Evolutionary conservation across 2,329 filamentous ascomycete genomes (phyloP), one percentile per base, ranked within the genome.

Genomic region (Ascocoryne sarcoides): DNA sequence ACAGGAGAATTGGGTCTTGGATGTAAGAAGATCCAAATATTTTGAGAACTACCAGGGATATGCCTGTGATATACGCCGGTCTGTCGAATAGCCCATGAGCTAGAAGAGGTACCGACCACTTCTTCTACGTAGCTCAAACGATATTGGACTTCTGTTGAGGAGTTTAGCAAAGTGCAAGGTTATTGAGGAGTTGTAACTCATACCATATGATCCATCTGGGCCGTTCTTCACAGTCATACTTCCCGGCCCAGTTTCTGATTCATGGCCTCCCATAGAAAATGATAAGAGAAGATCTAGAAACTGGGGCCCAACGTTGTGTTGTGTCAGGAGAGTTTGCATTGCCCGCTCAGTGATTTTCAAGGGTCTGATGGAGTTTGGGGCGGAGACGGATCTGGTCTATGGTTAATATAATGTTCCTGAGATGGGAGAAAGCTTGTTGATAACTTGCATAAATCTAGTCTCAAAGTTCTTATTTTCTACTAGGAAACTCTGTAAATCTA

Each of bases 101-200:
- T 35, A 12, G 31, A 30, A 23, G 35, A 23, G 32, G 17, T 10
- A 33, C n/a, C n/a, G 14, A 56, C 57, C n/a, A n/a, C n/a, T 34
- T 52, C 44, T 33, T 56, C 54, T 0, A 55, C 54, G 31, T 61
- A 61, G 32, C 52, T 55, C 7, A 59, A 37, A 9, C 50, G 53
- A 40, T 61, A 59, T 10, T 47, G 49, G 14, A 57, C 43, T 55
- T 60, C 57, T 40, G 30, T 10, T 4, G 10, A 16, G 9, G 28
- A 14, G 20, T 30, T 9, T 31, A 30, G n/a, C 10, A 36, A 36
- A 14, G 8, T 4, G 12, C n/a, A 15, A 16, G n/a, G n/a, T n/a
- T 26, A 7, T 26, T 26, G 23, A 12, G 23, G 23, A 12, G 23
- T 26, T 26, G 23, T 7, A 26, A 12, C 12, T 26, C 31, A 10